Base-by-base conservation (phyloP, 768 basidiomycete species). In the Amanita brunnescens region DNA sequence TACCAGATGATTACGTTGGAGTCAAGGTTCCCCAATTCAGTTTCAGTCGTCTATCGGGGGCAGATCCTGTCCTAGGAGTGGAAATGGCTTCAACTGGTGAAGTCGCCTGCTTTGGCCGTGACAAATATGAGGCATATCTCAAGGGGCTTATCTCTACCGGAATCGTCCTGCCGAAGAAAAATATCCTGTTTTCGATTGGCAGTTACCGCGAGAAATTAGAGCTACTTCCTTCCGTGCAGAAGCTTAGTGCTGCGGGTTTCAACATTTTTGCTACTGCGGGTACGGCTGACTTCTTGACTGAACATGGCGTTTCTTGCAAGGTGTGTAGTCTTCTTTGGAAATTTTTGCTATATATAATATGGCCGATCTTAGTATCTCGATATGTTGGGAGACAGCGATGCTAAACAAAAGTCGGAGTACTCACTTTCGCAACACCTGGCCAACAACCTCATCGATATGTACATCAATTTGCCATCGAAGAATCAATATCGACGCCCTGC, bases 41-140 rank as follows among this genome's bases (percentile, higher is more conserved):
- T 60, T 99, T 98, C 71, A 92, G 89, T 60, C 84, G 96, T 38
- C 71, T 99, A 32, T 94, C 91, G 16, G 96, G 96, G 21, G 96
- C 96, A 16, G 96, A 99, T 65, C 96, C 96, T 16, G 87, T 98
- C 6, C 79, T 97, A 10, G 95, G 96, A 61, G 95, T 98, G 38
- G 96, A 99, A 73, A 99, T 99, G 96, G 96, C 96, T 13, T 98
- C 96, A 14, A 99, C 95, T 0, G 96, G 96, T 52, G 96, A 99
- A 65, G 96, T 99, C 21, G 96, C 96, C 14, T 98, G 95, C 70
- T 99, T 99, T 67, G 96, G 96, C 6, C 83, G 77, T 57, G 88
- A 99, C 73, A 96, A 94, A 69, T 98, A 95, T 64, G 96, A 99
- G 64, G 96, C 96, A 4, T 99, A 98, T 66, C 75, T 98, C 62